phyloP scores from a whole-genome alignment of 2,329 filamentous ascomycete species.

The Pseudogymnoascus sp. region DNA sequence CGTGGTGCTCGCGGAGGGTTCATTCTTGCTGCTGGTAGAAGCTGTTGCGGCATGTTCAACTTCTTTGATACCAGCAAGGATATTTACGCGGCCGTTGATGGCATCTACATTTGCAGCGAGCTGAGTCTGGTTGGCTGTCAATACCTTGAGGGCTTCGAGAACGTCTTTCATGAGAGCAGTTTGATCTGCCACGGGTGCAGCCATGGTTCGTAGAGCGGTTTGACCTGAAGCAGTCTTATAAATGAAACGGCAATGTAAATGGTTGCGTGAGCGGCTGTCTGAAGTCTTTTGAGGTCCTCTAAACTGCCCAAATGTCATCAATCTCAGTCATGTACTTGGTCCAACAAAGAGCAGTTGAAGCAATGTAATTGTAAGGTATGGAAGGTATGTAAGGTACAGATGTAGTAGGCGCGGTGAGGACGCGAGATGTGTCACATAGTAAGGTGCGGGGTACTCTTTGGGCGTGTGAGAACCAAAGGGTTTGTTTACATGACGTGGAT shows the following conservation, averaged over 20 bases:
- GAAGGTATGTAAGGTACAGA: background rate
- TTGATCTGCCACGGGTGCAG: constrained; percentile 22
- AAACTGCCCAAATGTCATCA: background rate
- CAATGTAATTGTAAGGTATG: background rate
- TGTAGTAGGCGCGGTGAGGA: background rate
- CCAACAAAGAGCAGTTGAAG: background rate
- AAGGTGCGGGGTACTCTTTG: background rate
- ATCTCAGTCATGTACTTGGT: background rate
- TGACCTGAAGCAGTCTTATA: background rate
- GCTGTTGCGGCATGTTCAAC: constrained; percentile 36
- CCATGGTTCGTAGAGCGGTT: constrained; percentile 16
- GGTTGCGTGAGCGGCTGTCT: constrained; percentile 11
- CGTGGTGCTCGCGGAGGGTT: background rate
- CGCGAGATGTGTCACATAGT: background rate
- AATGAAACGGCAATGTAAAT: constrained; percentile 1
- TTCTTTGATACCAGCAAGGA: constrained; percentile 50
- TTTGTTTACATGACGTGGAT: constrained; percentile 3
- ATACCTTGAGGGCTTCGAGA: constrained; percentile 44
- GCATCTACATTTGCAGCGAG: constrained; percentile 50
- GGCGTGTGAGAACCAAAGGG: background rate
- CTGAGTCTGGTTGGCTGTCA: constrained; percentile 48
- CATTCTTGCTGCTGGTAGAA: background rate
- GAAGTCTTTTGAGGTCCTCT: background rate
- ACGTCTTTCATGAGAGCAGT: constrained; percentile 43
- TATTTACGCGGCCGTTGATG: constrained; percentile 55